Evolutionary conservation across 352 stramenopile genomes (phyloP), one percentile per base, ranked within the genome.

Genomic region (Pseudoperonospora humuli): DNA sequence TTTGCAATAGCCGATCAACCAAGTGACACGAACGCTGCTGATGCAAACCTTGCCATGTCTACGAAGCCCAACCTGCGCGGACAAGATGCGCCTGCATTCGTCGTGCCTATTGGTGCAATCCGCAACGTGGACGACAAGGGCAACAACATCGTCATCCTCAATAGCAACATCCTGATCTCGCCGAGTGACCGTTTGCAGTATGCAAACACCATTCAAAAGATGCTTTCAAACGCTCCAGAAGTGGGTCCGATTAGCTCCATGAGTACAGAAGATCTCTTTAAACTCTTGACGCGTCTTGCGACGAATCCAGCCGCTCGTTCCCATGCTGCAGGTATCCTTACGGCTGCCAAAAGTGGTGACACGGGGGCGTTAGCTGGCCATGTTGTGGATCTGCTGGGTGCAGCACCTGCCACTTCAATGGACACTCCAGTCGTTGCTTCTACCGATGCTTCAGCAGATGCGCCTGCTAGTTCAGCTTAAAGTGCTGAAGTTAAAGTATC

Each of bases 121-220:
- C 33, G 17, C 17, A 59, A 54, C 42, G 35, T 54, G 7, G 17
- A 47, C 15, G 42, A 21, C n/a, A 47, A 45, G n/a, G 25, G 27
- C 39, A 63, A 54, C 37, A 63, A 49, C 18, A 29, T 54, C 23
- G 3, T 49, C 18, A 28, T 60, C 19, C 24, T 28, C 2, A 48
- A 45, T 34, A 63, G 34, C 48, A 54, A 43, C 24, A 57, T 58
- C 7, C 0, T 35, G 11, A 8, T 55, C 5, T 59, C 41, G 2
- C 50, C 32, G 19, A 42, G 21, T 19, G 47, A 64, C 25, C 54
- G 43, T 14, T 33, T 55, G 32, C 17, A 41, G 19, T 43, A 59
- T 10, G 49, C 54, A 2, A 10, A 52, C 10, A 49, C 2, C 3
- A 37, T 62, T 31, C 41, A 57, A 39, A 27, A 53, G 4, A 45